A percentile compares a stretch with the other conserved stretches of the same genome.
phyloP scores from a whole-genome alignment of 2,329 filamentous ascomycete species.

The Didymella sp. region DNA sequence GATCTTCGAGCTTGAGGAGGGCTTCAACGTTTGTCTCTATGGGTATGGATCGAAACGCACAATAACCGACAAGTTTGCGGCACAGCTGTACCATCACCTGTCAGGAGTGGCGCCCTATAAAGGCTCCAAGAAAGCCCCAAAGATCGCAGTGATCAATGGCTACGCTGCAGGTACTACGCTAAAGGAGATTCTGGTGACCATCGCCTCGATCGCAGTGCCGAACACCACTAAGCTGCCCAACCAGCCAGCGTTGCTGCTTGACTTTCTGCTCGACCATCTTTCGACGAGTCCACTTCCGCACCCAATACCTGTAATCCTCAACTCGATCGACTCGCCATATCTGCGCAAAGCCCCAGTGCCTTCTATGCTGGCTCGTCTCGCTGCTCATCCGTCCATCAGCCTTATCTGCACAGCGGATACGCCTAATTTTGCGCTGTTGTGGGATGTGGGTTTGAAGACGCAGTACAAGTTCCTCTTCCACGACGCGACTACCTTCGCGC shows the following conservation, averaged over 20 bases:
- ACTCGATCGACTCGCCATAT: constrained; percentile 82
- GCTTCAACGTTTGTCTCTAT: constrained; percentile 88
- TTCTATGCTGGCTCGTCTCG: constrained; percentile 75
- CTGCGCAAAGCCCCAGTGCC: constrained; percentile 76
- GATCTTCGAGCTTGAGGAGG: constrained; percentile 85
- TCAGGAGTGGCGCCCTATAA: constrained; percentile 35
- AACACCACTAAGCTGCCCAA: constrained; percentile 63
- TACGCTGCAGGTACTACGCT: constrained; percentile 72
- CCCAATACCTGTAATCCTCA: constrained; percentile 73
- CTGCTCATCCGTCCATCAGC: constrained; percentile 73
- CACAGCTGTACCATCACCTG: constrained; percentile 65
- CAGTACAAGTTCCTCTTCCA: constrained; percentile 89
- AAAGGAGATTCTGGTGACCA: constrained; percentile 72
- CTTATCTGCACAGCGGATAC: constrained; percentile 85
- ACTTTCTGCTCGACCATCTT: constrained; percentile 69
- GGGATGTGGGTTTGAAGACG: constrained; percentile 85
- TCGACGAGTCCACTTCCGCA: constrained; percentile 49
- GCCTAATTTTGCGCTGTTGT: constrained; percentile 84
- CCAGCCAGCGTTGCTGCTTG: constrained; percentile 72
- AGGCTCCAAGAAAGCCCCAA: constrained; percentile 53
- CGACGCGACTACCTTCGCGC: constrained; percentile 87
- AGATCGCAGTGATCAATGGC: constrained; percentile 86
- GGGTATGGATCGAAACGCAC: constrained; percentile 89
- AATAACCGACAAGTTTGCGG: constrained; percentile 77
- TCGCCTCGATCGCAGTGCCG: constrained; percentile 68